Base-by-base conservation (phyloP, 768 basidiomycete genomes). In the Mycena olivaceomarginata region DNA sequence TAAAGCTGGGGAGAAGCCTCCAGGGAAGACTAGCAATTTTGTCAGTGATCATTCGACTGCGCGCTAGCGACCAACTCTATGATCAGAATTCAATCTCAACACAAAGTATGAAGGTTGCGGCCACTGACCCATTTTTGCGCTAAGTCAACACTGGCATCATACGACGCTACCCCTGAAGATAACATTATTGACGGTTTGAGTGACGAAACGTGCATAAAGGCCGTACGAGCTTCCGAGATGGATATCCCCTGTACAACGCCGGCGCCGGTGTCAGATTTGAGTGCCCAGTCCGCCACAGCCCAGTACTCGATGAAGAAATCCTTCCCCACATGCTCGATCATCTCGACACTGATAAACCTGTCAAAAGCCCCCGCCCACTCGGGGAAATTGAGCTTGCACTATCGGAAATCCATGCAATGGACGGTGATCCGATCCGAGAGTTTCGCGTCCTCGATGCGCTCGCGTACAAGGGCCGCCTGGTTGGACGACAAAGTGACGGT, bases 201-300 rank as follows among this genome's bases (percentile, higher is more conserved):
- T n/a, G n/a, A 12, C 39, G 48, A 41, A 40, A 59, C 31, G 31
- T 3, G 31, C 31, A 31, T 15, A 43, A 10, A 10, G 9, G 89
- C 20, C 81, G 40, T 71, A 87, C 91, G 81, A 7, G 87, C 83
- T 82, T 92, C 91, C 0, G 91, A 90, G 60, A 92, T 89, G 7
- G 91, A 90, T 78, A 91, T 92, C 25, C 89, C 89, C 82, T 91
- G 91, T 43, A 92, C 86, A 65, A 89, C 89, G 37, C 89, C 91
- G 20, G 88, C 88, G n/a, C 90, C 91, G 6, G 82, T 85, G 13
- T 86, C 83, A 53, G 74, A 65, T 72, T 91, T 90, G 80, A 92
- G 80, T 41, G 88, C 89, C 83, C 87, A 87, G 80, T 91, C 89
- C 62, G 91, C 86, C 46, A 88, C 84, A 11, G 78, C 80, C 85